Conservation (phyloP, 371 early-diverging fungal genomes). For the Rhizomucor miehei region DNA sequence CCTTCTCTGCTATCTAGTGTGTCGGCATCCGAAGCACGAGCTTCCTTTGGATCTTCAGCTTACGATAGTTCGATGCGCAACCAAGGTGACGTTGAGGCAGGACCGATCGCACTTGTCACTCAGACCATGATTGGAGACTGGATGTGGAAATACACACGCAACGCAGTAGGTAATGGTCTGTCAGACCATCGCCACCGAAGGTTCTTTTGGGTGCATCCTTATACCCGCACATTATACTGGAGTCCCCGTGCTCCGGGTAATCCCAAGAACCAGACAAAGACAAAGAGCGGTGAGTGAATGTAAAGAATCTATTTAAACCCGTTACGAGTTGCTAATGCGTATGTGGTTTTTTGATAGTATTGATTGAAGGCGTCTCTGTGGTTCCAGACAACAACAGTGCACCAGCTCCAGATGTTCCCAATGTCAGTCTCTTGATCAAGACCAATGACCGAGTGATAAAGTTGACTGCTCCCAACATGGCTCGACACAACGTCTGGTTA, state of each 20-base stretch:
- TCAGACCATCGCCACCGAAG: slow-evolving; percentile 64
- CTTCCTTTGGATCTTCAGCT: slow-evolving; percentile 7
- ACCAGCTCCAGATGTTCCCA: slow-evolving; percentile 37
- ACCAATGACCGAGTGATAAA: slow-evolving; percentile 62
- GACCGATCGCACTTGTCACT: slow-evolving; percentile 63
- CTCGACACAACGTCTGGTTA: slow-evolving; percentile 62
- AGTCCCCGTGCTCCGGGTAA: slow-evolving; percentile 59
- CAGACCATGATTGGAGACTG: slow-evolving; percentile 75
- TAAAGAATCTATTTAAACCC: too few relatives aligned
- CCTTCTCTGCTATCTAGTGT: slow-evolving; percentile 10
- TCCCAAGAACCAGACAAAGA: slow-evolving; percentile 34
- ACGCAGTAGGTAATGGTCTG: slow-evolving; percentile 40
- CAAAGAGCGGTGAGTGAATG: slow-evolving; percentile 44
- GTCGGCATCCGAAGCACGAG: slow-evolving; percentile 10
- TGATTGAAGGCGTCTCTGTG: slow-evolving; percentile 48
- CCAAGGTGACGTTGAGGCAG: slow-evolving; percentile 26
- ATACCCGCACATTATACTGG: slow-evolving; percentile 73
- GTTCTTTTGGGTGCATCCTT: slow-evolving; percentile 80
- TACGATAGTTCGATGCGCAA: slow-evolving; percentile 9
- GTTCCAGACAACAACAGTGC: slow-evolving; percentile 28
- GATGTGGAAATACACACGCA: slow-evolving; percentile 67
- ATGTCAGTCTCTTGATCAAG: slow-evolving; percentile 55
- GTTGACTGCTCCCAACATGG: slow-evolving; percentile 58
- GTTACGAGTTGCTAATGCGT: too few relatives aligned
- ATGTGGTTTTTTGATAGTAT: slow-evolving; percentile 29